Evolutionary conservation across 345 rosid species (phyloP), one percentile per base, ranked within the genome.

Genomic region (Ceriops tagal): DNA sequence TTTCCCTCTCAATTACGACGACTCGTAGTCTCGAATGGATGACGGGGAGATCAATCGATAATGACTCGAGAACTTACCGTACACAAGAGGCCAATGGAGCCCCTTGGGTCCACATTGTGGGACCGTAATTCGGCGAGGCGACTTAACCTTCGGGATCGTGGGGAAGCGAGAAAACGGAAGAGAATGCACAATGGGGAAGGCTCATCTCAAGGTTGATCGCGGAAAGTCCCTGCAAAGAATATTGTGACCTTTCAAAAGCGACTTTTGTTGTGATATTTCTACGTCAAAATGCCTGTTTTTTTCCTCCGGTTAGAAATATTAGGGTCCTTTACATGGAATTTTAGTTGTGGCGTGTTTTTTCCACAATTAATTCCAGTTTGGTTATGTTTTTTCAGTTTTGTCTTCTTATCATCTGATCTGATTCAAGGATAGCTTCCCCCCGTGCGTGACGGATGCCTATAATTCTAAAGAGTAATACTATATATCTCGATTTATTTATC

Each of bases 91-190:
- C 1, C 22, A 35, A 49, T 0, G 1, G 0, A 53, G 16, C 19
- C n/a, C 27, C 10, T 1, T 3, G 28, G 57, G 58, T 51, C 68
- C 19, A 43, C 58, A 28, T 60, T 55, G 76, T 79, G 74, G 82
- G 83, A 3, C 75, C 70, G 11, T 21, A 24, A 75, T 72, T 77
- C 7, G 81, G 75, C 71, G 68, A 61, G 79, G 75, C 74, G 68
- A 61, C 51, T 46, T 61, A 16, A 47, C 21, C 63, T 51, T 18
- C 10, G 61, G 58, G 52, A 74, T 80, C 79, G 77, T 71, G 81
- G 32, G 53, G 52, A 52, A 51, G 71, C 73, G 68, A 47, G 76
- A 64, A 70, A 49, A 35, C 55, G 69, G 65, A 22, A 24, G 46
- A 10, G 15, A 39, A 39, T 10, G 46, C 46, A 39, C 16, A 43